Evolutionary conservation across 2,329 filamentous ascomycete species (phyloP).

Genomic region (Sclerotinia nivalis): DNA sequence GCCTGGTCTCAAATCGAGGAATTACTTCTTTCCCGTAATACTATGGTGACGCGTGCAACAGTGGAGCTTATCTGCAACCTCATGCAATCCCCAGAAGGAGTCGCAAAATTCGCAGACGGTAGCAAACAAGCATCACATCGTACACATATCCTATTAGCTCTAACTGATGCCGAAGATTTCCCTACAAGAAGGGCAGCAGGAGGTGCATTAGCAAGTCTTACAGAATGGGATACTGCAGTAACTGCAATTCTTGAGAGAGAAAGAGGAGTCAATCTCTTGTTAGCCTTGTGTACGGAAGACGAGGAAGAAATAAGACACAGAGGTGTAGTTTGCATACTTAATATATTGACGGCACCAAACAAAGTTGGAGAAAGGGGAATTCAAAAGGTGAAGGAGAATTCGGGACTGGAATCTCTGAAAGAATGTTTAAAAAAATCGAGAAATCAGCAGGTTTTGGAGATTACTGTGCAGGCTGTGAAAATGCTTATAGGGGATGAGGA

Average conservation of each 20-base stretch:
- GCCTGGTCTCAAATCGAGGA: constrained; percentile 81
- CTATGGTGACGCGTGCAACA: constrained; percentile 75
- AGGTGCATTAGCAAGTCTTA: constrained; percentile 83
- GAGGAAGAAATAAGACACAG: constrained; percentile 68
- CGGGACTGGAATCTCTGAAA: constrained; percentile 68
- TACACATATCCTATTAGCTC: constrained; percentile 79
- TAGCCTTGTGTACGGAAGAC: constrained; percentile 76
- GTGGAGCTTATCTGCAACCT: constrained; percentile 93
- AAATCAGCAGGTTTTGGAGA: constrained; percentile 67
- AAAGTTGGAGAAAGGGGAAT: constrained; percentile 62
- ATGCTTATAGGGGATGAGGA: constrained; percentile 33
- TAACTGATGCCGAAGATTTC: constrained; percentile 81
- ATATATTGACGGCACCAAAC: constrained; percentile 68
- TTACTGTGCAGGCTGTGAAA: constrained; percentile 73
- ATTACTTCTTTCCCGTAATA: constrained; percentile 74
- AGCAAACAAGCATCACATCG: constrained; percentile 68
- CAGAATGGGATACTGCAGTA: constrained; percentile 74
- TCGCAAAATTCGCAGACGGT: constrained; percentile 68
- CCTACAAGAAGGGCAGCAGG: constrained; percentile 81
- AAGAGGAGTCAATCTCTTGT: constrained; percentile 72
- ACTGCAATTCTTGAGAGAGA: constrained; percentile 68
- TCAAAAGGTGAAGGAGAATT: constrained; percentile 60
- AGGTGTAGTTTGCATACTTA: constrained; percentile 73
- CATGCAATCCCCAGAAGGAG: constrained; percentile 66
- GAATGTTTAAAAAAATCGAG: constrained; percentile 68